phyloP scores from a whole-genome alignment of 2,329 filamentous ascomycete species.

The Sclerotinia spermophila region DNA sequence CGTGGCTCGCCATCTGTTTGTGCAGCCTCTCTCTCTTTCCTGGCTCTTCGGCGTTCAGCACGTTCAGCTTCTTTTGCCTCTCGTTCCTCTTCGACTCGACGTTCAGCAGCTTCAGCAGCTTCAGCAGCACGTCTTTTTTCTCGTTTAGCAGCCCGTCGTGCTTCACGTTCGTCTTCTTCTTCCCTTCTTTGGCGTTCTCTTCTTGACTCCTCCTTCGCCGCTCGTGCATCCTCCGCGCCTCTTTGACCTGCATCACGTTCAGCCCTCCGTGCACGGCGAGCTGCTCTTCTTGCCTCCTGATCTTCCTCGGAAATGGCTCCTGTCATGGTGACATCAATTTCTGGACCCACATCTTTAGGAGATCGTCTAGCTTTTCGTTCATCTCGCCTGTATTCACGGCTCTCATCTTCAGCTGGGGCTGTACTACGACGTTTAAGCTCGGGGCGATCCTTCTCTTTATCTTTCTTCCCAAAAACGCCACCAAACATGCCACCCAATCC shows the following conservation, averaged over 20 bases:
- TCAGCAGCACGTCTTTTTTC: slow-evolving; percentile 48
- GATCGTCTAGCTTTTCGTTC: slow-evolving; percentile 39
- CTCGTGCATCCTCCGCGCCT: slow-evolving; percentile 50
- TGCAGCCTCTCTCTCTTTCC: slow-evolving; percentile 42
- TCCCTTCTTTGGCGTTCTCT: slow-evolving; percentile 53
- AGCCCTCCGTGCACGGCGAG: slow-evolving; percentile 56
- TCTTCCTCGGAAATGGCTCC: slow-evolving; percentile 52
- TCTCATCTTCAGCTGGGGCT: slow-evolving; percentile 50
- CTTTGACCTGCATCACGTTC: slow-evolving; percentile 50
- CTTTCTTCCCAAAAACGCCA: slow-evolving; percentile 42
- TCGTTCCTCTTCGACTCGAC: slow-evolving; percentile 33
- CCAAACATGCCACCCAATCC: slow-evolving; percentile 60
- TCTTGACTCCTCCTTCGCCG: slow-evolving; percentile 53
- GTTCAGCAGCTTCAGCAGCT: slow-evolving; percentile 44
- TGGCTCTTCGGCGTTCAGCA: slow-evolving; percentile 47
- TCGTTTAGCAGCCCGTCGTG: slow-evolving; percentile 53
- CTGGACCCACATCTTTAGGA: slow-evolving; percentile 46
- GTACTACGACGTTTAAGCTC: slow-evolving; percentile 50
- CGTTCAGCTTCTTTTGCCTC: slow-evolving; percentile 41
- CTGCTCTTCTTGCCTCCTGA: slow-evolving; percentile 58
- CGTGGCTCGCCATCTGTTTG: slow-evolving; percentile 46
- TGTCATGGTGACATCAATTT: slow-evolving; percentile 42
- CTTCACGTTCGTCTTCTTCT: slow-evolving; percentile 59
- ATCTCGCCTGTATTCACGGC: slow-evolving; percentile 35
- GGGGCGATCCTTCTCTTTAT: slow-evolving; percentile 39